Evolutionary conservation across 2,329 filamentous ascomycete species (phyloP), one percentile per base, ranked within the genome.

Genomic region (Clonostachys byssicola): DNA sequence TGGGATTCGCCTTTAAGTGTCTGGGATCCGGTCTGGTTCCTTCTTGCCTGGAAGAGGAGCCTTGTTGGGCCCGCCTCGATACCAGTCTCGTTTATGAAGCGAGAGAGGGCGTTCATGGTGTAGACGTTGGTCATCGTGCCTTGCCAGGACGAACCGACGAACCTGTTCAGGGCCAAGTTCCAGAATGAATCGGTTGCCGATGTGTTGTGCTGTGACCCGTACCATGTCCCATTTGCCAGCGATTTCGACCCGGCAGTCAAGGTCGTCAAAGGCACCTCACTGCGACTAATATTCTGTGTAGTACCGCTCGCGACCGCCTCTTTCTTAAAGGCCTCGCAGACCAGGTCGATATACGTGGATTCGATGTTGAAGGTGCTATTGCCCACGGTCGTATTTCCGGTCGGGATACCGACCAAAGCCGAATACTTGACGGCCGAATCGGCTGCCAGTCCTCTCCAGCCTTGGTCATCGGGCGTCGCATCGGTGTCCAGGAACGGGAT

Each of bases 401-500:
- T 4, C 5, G 47, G 45, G 9, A 51, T 36, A 3, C 49, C 47
- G 1, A 43, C 49, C 12, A 51, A 12, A 0, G 45, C 42, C 0
- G 42, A 49, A 23, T 33, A 51, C 1, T 44, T 30, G 23, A 30
- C 23, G 9, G 23, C 23, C 23, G 23, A 30, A 30, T 30, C 23
- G 3, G 23, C 23, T 10, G 23, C 8, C 8, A 30, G 9, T 30
- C 23, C 23, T 4, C 23, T 30, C 23, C 23, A 30, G 23, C 23
- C 23, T 30, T 30, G 23, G 23, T 30, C 23, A 30, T 30, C 23
- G 23, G 23, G 23, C 23, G 23, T 30, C 9, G 23, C 23, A 30
- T 30, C 23, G 8, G 9, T 10, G 23, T 30, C 23, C 20, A 52
- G 50, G 9, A 47, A 54, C 2, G 59, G 60, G 6, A 63, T 54